Evolutionary conservation across 768 basidiomycete genomes (phyloP).

Genomic region (Gymnopilus dilepis): DNA sequence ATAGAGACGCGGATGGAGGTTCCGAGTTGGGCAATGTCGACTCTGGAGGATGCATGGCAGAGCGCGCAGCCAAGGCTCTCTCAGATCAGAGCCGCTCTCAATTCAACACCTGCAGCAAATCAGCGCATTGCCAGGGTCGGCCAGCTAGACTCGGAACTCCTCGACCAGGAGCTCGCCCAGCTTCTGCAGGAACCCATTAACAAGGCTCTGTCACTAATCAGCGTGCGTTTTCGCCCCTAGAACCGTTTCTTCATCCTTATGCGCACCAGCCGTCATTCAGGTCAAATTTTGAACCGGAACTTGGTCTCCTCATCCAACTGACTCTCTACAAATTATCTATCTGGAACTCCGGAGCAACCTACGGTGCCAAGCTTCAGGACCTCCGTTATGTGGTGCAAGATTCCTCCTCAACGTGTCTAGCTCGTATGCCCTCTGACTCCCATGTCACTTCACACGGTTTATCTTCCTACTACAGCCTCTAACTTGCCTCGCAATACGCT

Average conservation of each 20-base stretch:
- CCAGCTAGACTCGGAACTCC: constrained; percentile 88
- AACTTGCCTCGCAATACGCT: constrained; percentile 67
- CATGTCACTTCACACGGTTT: constrained; percentile 14
- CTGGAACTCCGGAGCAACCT: constrained; percentile 81
- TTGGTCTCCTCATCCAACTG: constrained; percentile 70
- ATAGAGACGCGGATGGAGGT: neutral
- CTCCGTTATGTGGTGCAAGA: constrained; percentile 58
- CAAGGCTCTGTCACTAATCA: constrained; percentile 69
- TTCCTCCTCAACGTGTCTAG: constrained; percentile 25
- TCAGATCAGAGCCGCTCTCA: constrained; percentile 49
- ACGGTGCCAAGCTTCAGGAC: constrained; percentile 85
- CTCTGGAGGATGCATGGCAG: constrained; percentile 72
- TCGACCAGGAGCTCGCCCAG: constrained; percentile 86
- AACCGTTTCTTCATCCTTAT: constrained; percentile 8
- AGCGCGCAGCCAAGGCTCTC: constrained; percentile 59
- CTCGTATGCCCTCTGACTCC: constrained; percentile 40
- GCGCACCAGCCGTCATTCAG: constrained; percentile 56
- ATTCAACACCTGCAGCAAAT: constrained; percentile 29
- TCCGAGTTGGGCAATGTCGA: constrained; percentile 13
- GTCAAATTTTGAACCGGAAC: constrained; percentile 73
- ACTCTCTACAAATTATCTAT: constrained; percentile 82
- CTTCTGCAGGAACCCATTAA: constrained; percentile 83
- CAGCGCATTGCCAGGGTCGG: constrained; percentile 79
- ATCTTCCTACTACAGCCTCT: constrained; percentile 49
- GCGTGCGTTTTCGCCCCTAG: constrained; percentile 48